Conservation (phyloP, 2,329 filamentous ascomycete species). For the Sordariomycetes sp. region DNA sequence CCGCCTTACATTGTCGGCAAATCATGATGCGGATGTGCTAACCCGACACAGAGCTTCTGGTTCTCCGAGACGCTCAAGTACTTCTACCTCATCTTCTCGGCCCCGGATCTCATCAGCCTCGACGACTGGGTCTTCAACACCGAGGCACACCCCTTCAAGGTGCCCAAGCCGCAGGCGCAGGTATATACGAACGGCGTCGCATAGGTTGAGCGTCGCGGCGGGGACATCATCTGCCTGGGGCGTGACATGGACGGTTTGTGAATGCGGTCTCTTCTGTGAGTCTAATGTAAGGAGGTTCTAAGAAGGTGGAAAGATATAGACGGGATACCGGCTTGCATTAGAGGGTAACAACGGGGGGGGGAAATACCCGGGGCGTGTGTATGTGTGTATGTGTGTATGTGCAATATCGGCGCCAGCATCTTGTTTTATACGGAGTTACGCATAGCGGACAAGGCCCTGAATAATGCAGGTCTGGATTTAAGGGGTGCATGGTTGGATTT, state of each 20-base stretch:
- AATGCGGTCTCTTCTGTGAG: not conserved
- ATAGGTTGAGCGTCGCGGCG: not conserved
- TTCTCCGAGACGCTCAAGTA: constrained; percentile 64
- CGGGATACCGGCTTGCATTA: not conserved
- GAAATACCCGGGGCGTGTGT: not conserved
- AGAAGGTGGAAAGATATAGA: not conserved
- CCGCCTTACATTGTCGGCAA: no score
- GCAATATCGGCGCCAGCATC: not conserved
- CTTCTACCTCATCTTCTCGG: constrained; percentile 58
- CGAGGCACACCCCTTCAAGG: constrained; percentile 31
- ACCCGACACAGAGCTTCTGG: constrained; percentile 43
- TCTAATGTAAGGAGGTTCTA: not conserved
- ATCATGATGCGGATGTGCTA: constrained; percentile 10
- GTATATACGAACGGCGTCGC: not conserved
- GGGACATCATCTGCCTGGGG: not conserved
- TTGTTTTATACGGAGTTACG: not conserved
- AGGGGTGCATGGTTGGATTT: not conserved
- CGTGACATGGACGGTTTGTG: not conserved
- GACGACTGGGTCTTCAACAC: constrained; percentile 54
- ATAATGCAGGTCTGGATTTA: not conserved
- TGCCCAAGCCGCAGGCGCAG: not conserved
- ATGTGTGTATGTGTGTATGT: no score
- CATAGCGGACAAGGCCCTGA: not conserved
- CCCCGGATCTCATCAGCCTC: constrained; percentile 48
- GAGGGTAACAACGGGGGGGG: not conserved